Percentiles rank a stretch among this genome's conserved stretches.
phyloP scores from a whole-genome alignment of 2,329 filamentous ascomycete genomes.

The Diaporthe australafricana region DNA sequence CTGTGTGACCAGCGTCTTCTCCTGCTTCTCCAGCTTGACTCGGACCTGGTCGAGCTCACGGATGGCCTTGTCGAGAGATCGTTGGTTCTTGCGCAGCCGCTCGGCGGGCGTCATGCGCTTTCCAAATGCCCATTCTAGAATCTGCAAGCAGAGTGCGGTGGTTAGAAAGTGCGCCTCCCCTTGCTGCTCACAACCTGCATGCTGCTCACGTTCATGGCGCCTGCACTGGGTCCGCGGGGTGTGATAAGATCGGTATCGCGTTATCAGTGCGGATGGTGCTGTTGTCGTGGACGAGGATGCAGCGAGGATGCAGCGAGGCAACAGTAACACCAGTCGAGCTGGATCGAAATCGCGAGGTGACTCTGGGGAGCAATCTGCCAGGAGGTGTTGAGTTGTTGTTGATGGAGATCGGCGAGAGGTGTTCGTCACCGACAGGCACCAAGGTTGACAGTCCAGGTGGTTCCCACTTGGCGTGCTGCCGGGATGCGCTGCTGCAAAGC shows the following conservation, averaged over 20 bases:
- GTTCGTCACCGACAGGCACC: constrained; percentile 19
- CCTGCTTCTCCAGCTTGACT: constrained; percentile 96
- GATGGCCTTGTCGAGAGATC: constrained; percentile 96
- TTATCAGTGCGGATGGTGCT: constrained; percentile 1
- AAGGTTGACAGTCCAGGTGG: constrained; percentile 20
- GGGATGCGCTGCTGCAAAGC: constrained; percentile 25
- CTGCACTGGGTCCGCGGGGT: constrained; percentile 39
- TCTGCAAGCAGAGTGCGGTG: constrained; percentile 62
- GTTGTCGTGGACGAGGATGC: not conserved
- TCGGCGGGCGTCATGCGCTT: constrained; percentile 98
- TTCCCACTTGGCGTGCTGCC: constrained; percentile 26
- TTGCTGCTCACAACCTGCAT: constrained; percentile 6
- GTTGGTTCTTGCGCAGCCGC: constrained; percentile 92
- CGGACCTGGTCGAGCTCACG: constrained; percentile 95
- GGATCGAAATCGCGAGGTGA: not conserved
- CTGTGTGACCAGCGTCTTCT: constrained; percentile 94
- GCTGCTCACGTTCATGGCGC: constrained; percentile 65
- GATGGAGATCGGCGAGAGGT: constrained; percentile 7
- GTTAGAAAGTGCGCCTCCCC: constrained; percentile 36
- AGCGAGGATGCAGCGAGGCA: not conserved
- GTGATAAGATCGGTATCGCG: constrained; percentile 32
- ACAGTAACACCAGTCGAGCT: not conserved
- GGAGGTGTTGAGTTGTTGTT: not conserved
- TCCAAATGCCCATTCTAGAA: constrained; percentile 98
- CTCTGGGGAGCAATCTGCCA: not conserved